Conservation (phyloP, 2,329 filamentous ascomycete species). For the Penicillium sp. region DNA sequence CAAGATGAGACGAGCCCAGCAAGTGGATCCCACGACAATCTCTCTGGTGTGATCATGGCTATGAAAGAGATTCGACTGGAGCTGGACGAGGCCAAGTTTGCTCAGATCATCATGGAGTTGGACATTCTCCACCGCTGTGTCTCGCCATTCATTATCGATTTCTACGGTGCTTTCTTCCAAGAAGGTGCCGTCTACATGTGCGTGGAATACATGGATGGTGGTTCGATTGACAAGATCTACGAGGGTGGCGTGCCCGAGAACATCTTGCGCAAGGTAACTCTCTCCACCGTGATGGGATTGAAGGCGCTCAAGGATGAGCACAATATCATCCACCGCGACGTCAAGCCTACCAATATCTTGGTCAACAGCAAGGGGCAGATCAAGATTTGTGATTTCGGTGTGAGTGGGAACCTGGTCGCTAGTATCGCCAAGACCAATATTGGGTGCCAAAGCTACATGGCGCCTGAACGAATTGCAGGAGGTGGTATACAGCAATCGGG, state of each 20-base stretch:
- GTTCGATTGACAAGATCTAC: constrained; percentile 96
- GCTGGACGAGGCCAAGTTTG: constrained; percentile 94
- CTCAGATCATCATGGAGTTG: constrained; percentile 95
- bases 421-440: constrained; percentile 99
- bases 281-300: constrained; percentile 85
- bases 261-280: constrained; percentile 85
- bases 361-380: constrained; percentile 87
- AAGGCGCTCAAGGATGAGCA: constrained; percentile 96
- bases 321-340: constrained; percentile 98
- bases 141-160: constrained; percentile 96
- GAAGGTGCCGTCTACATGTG: constrained; percentile 99
- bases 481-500: constrained; percentile 75
- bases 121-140: constrained; percentile 94
- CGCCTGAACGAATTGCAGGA: constrained; percentile 89
- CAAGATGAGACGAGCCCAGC: constrained; percentile 25
- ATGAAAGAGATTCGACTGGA: constrained; percentile 99
- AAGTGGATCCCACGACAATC: constrained; percentile 29
- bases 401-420: constrained; percentile 93
- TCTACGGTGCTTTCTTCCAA: constrained; percentile 98
- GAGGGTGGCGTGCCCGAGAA: constrained; percentile 85
- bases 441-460: constrained; percentile 99
- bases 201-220: constrained; percentile 99
- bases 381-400: constrained; percentile 98
- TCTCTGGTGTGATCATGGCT: constrained; percentile 80
- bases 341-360: constrained; percentile 98